Evolutionary conservation across 108 stramenopile genomes (phyloP), one percentile per base, ranked within the genome.

Genomic region (Nitzschia sp.): DNA sequence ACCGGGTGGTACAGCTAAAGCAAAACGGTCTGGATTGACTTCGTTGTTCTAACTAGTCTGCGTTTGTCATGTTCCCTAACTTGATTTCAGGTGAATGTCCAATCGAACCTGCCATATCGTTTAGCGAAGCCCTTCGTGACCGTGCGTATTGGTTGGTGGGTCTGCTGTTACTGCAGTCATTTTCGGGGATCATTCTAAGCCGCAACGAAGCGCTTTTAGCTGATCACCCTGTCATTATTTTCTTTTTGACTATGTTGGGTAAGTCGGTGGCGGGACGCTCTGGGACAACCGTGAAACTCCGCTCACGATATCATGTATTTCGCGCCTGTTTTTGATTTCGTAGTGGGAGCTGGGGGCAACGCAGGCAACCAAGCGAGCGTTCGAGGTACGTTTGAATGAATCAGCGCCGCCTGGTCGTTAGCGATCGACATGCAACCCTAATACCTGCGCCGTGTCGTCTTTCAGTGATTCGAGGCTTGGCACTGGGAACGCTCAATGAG

Each of bases 331-430:
- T n/a, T n/a, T n/a, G n/a, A n/a, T n/a, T n/a, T n/a, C n/a, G n/a
- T n/a, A n/a, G 49, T 61, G 33, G 60, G 60, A 11, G 60, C 49
- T 6, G 91, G 90, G 3, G 92, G 95, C 0, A 96, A 96, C 78
- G 93, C 93, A 0, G 93, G 93, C 17, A 97, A 97, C 74, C 96
- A 97, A 68, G 91, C 94, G 4, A 77, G 82, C 8, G 96, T 97
- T 0, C 79, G 96, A 66, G 83, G 83, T 84, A 68, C 17, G 79
- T 79, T 0, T 17, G 18, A 57, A 25, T 18, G 56, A 31, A 8
- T 3, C 23, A 53, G 24, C n/a, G 51, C 51, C 27, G n/a, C n/a
- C n/a, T n/a, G n/a, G n/a, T n/a, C 45, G 45, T 46, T 9, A 17
- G 45, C 17, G 13, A 17, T 17, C 17, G 13, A 23, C 23, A 55